Evolutionary conservation across 768 basidiomycete genomes (phyloP).

Genomic region (Leccinum longicurvipes): DNA sequence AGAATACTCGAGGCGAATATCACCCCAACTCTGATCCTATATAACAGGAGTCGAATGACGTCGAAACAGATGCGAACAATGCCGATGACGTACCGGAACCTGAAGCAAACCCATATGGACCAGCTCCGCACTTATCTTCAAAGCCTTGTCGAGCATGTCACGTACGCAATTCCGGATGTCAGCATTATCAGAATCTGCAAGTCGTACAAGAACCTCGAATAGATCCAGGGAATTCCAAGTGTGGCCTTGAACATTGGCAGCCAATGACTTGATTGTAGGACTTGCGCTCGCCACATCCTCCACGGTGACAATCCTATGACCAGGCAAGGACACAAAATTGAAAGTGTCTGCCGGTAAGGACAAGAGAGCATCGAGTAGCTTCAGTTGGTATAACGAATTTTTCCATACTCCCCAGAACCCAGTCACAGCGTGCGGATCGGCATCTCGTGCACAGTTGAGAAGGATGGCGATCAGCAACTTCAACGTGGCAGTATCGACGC

Average conservation of each 20-base stretch:
- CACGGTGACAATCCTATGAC: constrained; percentile 77
- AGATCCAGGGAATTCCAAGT: constrained; percentile 95
- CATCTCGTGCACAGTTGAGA: constrained; percentile 73
- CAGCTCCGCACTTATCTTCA: constrained; percentile 90
- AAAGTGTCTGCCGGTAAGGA: constrained; percentile 88
- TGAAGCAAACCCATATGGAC: constrained; percentile 92
- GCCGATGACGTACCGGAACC: constrained; percentile 72
- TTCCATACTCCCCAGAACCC: constrained; percentile 87
- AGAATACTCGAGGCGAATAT: constrained; percentile 83
- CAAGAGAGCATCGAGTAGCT: constrained; percentile 83
- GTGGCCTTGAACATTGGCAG: constrained; percentile 85
- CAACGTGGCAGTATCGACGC: constrained; percentile 85
- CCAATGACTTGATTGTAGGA: constrained; percentile 89
- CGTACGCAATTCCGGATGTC: constrained; percentile 77
- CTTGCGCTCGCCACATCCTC: constrained; percentile 84
- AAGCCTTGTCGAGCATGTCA: constrained; percentile 91
- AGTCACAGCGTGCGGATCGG: constrained; percentile 72
- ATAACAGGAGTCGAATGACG: background rate
- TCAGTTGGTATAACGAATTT: constrained; percentile 82
- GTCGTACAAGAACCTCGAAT: constrained; percentile 81
- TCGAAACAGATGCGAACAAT: background rate
- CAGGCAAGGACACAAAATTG: constrained; percentile 87
- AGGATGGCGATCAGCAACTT: constrained; percentile 89
- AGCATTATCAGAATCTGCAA: constrained; percentile 64
- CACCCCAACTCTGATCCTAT: constrained; percentile 84